phyloP scores from a whole-genome alignment of 768 basidiomycete species.

The Mycena venus region DNA sequence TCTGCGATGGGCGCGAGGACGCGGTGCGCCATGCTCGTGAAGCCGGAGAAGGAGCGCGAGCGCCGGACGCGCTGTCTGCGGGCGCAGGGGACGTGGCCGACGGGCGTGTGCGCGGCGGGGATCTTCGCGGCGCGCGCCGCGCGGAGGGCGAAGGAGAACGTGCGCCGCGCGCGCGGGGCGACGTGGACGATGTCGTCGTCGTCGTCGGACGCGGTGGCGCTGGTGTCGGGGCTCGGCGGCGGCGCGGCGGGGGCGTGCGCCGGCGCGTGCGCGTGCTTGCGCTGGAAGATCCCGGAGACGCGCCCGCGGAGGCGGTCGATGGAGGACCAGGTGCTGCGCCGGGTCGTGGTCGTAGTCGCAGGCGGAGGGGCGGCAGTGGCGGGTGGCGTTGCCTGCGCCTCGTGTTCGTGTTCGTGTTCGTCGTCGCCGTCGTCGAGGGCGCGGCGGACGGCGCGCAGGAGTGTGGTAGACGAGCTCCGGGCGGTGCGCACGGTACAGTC shows the following conservation, averaged over 20 bases:
- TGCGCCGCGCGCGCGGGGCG: background rate
- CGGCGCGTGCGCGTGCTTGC: background rate
- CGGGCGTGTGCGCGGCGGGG: background rate
- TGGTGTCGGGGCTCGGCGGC: background rate
- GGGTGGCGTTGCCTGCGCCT: too few species aligned
- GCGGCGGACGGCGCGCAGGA: constrained; percentile 13
- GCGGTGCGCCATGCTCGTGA: constrained; percentile 25
- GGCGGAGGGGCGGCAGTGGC: too few species aligned
- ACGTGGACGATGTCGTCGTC: background rate
- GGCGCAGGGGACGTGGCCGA: constrained; percentile 3
- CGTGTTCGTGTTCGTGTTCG: background rate
- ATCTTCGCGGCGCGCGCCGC: background rate
- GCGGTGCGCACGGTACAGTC: constrained; percentile 3
- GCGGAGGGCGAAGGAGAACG: constrained; percentile 26
- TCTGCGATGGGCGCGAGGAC: constrained; percentile 9
- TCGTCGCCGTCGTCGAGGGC: background rate
- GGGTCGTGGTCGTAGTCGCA: background rate
- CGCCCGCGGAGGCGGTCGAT: constrained; percentile 4
- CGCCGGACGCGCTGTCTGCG: constrained; percentile 18
- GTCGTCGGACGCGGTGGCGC: background rate
- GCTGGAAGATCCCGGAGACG: constrained; percentile 28
- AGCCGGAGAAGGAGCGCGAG: constrained; percentile 31
- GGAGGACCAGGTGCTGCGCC: constrained; percentile 18
- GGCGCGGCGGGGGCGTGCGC: background rate
- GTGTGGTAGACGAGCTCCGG: background rate